These are phyloP conservation scores for Coprinopsis marcescibilis DNA, from an alignment of 768 basidiomycete species.

Conservation along the genomic window DNA sequence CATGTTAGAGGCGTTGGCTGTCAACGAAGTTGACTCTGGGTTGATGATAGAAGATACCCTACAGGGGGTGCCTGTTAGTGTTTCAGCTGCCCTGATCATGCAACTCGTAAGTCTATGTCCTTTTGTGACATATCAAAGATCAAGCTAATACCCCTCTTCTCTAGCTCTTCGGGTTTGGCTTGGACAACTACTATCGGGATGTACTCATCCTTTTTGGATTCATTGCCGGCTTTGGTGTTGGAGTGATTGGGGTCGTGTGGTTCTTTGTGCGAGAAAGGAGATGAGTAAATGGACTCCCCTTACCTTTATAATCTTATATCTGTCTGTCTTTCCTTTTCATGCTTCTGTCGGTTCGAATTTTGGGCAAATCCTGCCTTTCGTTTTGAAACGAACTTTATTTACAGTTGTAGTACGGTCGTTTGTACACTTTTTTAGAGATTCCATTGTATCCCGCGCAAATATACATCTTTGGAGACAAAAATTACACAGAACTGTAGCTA, in stretches of 20 bases:
- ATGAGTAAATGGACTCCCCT: too few species aligned
- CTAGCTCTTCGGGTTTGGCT: constrained; percentile 82
- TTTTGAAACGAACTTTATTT: too few species aligned
- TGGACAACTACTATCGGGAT: constrained; percentile 82
- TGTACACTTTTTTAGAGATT: too few species aligned
- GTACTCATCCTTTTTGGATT: constrained; percentile 84
- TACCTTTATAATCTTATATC: too few species aligned
- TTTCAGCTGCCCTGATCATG: constrained; percentile 86
- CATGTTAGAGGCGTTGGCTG: constrained; percentile 75
- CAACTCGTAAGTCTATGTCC: constrained; percentile 47
- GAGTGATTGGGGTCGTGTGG: constrained; percentile 76
- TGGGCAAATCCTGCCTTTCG: too few species aligned
- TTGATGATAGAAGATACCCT: constrained; percentile 76
- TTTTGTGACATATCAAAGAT: not conserved
- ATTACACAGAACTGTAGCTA: too few species aligned
- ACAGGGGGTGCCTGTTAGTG: constrained; percentile 73
- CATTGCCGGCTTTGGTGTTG: constrained; percentile 70
- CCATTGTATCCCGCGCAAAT: too few species aligned
- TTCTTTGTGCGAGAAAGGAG: constrained; percentile 71
- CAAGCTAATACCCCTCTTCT: constrained; percentile 6
- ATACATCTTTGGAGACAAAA: too few species aligned
- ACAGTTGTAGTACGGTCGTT: too few species aligned
- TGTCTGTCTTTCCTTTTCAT: too few species aligned
- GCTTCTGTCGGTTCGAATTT: too few species aligned
- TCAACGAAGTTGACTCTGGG: constrained; percentile 90